Conservation (phyloP, 202 grass and related monocot species). For the Brachypodium distachyon region DNA sequence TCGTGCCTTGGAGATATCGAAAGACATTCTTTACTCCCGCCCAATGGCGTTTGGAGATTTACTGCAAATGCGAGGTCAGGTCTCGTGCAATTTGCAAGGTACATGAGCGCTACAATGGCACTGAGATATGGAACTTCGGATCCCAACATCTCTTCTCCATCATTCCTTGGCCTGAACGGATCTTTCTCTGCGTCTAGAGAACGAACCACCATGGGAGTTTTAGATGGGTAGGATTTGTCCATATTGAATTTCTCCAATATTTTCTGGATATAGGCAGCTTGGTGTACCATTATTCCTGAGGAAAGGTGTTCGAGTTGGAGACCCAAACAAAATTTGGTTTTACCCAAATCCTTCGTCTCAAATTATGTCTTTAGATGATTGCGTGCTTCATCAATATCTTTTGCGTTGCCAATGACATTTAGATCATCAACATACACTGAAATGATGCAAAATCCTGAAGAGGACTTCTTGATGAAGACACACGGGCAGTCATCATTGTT, state of each 20-base stretch:
- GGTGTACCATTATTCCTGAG: neutral
- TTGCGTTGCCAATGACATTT: too few species aligned
- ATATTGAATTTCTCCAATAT: neutral
- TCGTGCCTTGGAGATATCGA: too few species aligned
- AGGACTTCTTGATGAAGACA: neutral
- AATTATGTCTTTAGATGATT: too few species aligned
- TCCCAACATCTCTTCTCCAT: neutral
- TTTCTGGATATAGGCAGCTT: neutral
- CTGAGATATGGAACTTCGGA: neutral
- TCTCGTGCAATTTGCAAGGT: neutral
- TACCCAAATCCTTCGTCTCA: too few species aligned
- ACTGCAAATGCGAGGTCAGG: neutral
- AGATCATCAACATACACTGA: too few species aligned
- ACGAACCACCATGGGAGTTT: neutral
- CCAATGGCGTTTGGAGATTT: neutral
- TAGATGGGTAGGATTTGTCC: neutral
- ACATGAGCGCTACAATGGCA: neutral
- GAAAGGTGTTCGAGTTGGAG: neutral
- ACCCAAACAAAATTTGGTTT: too few species aligned
- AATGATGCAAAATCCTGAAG: too few species aligned
- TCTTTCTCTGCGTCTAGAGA: neutral
- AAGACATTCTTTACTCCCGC: too few species aligned
- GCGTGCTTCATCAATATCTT: too few species aligned
- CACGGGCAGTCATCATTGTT: neutral
- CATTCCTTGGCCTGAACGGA: neutral